These are phyloP conservation scores for Berkeleyomyces rouxiae DNA, from an alignment of 2,329 filamentous ascomycete species.

Conservation along the genomic window DNA sequence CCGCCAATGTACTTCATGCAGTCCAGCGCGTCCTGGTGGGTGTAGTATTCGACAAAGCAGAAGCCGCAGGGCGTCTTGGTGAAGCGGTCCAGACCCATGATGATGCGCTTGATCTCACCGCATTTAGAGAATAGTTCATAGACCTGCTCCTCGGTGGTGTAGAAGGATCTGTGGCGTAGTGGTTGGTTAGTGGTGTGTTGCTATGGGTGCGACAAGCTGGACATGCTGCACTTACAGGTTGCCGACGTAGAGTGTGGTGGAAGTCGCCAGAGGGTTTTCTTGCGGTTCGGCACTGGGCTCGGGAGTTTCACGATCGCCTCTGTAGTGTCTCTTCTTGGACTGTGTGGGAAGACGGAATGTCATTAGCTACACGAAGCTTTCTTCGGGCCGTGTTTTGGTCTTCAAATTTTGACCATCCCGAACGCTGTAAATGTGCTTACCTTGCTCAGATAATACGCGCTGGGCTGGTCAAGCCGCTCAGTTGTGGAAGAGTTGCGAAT, in stretches of 20 bases:
- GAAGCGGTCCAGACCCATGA: constrained; percentile 96
- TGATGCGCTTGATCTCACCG: constrained; percentile 91
- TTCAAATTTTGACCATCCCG: background rate
- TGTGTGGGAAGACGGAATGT: constrained; percentile 27
- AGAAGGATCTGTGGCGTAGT: constrained; percentile 54
- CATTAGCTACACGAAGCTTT: constrained; percentile 15
- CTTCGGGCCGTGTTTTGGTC: background rate
- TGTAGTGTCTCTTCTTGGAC: constrained; percentile 29
- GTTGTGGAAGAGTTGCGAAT: constrained; percentile 53
- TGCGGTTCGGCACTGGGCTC: constrained; percentile 30
- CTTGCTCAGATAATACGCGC: constrained; percentile 77
- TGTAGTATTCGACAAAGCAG: constrained; percentile 99
- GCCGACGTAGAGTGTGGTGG: constrained; percentile 92
- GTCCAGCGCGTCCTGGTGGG: constrained; percentile 87
- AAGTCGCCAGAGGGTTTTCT: constrained; percentile 60
- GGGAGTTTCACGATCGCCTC: constrained; percentile 40
- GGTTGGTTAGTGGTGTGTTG: constrained; percentile 8
- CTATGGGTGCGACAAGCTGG: background rate
- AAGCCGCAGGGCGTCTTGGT: constrained; percentile 97
- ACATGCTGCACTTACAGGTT: constrained; percentile 48
- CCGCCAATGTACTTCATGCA: constrained; percentile 98
- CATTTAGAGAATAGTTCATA: constrained; percentile 93
- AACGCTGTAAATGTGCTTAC: constrained; percentile 30
- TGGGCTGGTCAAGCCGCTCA: constrained; percentile 82
- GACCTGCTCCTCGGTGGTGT: constrained; percentile 97